A percentile compares a stretch with the other conserved stretches of the same genome.
phyloP scores from a whole-genome alignment of 371 early-diverging fungal species.

The Massospora cicadina region DNA sequence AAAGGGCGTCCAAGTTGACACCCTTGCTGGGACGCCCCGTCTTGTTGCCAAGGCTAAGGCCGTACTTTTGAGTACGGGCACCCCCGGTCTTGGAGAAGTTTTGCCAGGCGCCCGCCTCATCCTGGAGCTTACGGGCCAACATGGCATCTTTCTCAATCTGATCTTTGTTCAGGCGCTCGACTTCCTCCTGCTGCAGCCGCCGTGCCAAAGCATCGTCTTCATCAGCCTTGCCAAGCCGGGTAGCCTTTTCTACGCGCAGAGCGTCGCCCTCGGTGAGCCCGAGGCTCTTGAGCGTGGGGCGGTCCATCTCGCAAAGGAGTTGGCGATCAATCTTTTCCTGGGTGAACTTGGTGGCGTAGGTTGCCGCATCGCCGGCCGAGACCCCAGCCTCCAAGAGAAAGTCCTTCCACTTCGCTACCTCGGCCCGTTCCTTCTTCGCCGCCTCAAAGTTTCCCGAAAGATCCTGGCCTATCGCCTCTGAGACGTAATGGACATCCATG shows the following conservation, averaged over 20 bases:
- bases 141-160: slow-evolving; percentile 7
- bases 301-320: slow-evolving; percentile 48
- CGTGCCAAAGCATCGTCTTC: slow-evolving; percentile 1
- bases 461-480: slow-evolving; percentile 29
- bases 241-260: slow-evolving; percentile 39
- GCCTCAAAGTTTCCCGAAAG: slow-evolving; percentile 11
- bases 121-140: slow-evolving; percentile 3
- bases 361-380: slow-evolving; percentile 43
- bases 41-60: background rate
- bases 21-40: background rate
- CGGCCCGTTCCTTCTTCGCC: slow-evolving; percentile 7
- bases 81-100: background rate
- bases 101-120: background rate
- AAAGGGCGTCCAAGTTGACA: background rate
- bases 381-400: slow-evolving; percentile 64
- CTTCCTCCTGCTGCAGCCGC: slow-evolving; percentile 6
- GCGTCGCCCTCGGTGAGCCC: slow-evolving; percentile 73
- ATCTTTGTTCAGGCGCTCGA: background rate
- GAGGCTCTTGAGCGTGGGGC: slow-evolving; percentile 50
- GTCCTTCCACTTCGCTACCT: slow-evolving; percentile 56
- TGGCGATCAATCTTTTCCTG: slow-evolving; percentile 63
- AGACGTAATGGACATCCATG: slow-evolving; percentile 53
- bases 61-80: background rate
- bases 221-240: background rate
- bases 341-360: slow-evolving; percentile 64